phyloP scores from a whole-genome alignment of 75 land plant genomes.

The Adiantum capillusveneris region DNA sequence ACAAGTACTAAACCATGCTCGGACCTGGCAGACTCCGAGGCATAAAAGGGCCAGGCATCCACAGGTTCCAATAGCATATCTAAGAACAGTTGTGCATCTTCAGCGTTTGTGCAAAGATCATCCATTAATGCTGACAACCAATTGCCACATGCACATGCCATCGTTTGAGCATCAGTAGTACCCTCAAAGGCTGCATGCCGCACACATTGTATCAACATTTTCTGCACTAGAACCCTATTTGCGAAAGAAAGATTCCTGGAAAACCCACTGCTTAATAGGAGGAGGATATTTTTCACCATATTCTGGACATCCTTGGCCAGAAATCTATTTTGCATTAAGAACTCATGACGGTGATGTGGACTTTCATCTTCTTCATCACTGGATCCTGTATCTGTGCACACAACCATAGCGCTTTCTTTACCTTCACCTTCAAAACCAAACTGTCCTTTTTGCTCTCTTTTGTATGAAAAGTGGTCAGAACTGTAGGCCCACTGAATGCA shows the following conservation, averaged over 20 bases:
- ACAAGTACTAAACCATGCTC: too few species aligned
- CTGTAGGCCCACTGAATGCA: not conserved
- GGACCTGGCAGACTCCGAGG: too few species aligned
- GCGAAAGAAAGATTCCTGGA: not conserved
- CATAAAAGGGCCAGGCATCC: not conserved
- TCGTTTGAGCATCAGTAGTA: conserved; percentile 7
- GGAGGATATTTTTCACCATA: too few species aligned
- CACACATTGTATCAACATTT: conserved; percentile 39
- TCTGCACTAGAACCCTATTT: not conserved
- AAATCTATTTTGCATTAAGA: too few species aligned
- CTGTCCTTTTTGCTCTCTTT: not conserved
- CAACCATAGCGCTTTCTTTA: not conserved
- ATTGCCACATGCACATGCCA: conserved; percentile 29
- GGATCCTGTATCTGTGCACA: too few species aligned
- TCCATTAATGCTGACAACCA: conserved; percentile 44
- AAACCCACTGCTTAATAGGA: too few species aligned
- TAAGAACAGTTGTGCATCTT: conserved; percentile 38
- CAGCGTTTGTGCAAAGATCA: conserved; percentile 21
- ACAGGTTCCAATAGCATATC: conserved; percentile 9
- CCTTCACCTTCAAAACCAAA: not conserved
- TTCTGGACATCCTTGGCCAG: too few species aligned
- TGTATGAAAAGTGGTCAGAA: not conserved
- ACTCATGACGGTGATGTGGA: too few species aligned
- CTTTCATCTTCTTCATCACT: too few species aligned
- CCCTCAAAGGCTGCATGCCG: conserved; percentile 39